Percentiles rank a stretch among this genome's conserved stretches.
These are phyloP conservation scores for Trypanosoma avium DNA, from an alignment of 208 protist genomes.

Conservation along the genomic window DNA sequence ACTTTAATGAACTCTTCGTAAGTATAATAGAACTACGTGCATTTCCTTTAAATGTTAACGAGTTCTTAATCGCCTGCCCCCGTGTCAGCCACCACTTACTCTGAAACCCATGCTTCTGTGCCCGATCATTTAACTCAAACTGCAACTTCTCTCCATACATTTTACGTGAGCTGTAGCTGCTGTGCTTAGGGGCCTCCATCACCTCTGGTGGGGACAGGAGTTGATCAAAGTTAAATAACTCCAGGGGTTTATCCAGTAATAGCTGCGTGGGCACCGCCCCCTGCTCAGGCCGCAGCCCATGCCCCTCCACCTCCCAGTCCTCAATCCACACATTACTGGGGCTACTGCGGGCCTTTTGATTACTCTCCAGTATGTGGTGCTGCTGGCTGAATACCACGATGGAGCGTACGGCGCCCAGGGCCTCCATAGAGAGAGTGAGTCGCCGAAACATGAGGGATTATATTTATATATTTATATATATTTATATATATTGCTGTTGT, in stretches of 20 bases:
- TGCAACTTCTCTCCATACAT: constrained; percentile 79
- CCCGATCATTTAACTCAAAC: constrained; percentile 89
- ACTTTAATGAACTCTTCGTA: constrained; percentile 59
- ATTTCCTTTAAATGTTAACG: constrained; percentile 76
- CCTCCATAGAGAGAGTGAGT: constrained; percentile 21
- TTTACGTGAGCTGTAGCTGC: constrained; percentile 84
- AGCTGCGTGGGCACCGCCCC: constrained; percentile 70
- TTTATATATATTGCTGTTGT: no score
- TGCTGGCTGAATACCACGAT: constrained; percentile 89
- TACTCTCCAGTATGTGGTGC: constrained; percentile 82
- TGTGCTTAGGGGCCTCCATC: constrained; percentile 86
- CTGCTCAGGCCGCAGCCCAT: constrained; percentile 65
- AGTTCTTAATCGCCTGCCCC: constrained; percentile 72
- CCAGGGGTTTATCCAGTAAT: constrained; percentile 77
- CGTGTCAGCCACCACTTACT: constrained; percentile 86
- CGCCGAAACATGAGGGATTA: constrained; percentile 50
- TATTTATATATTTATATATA: constrained; percentile 3
- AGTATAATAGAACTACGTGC: constrained; percentile 68
- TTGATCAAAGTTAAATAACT: constrained; percentile 90
- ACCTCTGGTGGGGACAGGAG: constrained; percentile 76
- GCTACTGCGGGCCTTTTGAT: constrained; percentile 84
- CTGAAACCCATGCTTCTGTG: constrained; percentile 81
- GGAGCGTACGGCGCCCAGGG: constrained; percentile 25
- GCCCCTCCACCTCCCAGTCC: constrained; percentile 80
- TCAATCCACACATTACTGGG: constrained; percentile 89